phyloP scores from a whole-genome alignment of 208 protist genomes.

The Leptomonas pyrrhocoris region DNA sequence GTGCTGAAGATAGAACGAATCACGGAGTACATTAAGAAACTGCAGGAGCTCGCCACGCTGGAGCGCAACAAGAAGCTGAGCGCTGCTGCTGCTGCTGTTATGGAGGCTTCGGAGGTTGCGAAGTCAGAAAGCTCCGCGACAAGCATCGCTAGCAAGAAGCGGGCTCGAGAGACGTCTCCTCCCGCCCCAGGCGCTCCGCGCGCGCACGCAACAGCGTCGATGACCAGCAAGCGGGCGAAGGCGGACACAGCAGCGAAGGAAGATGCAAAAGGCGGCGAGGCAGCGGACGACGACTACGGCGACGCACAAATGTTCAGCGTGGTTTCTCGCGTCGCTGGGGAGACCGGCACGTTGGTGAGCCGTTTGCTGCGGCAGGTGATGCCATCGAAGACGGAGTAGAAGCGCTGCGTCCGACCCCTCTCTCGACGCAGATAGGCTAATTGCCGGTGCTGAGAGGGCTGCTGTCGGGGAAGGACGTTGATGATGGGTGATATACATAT shows the following conservation, averaged over 20 bases:
- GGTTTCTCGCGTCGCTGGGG: constrained; percentile 40
- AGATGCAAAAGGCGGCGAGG: constrained; percentile 5
- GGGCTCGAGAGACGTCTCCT: neutral
- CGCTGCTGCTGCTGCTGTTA: constrained; percentile 5
- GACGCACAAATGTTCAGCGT: constrained; percentile 61
- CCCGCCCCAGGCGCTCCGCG: neutral
- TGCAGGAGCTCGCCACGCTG: constrained; percentile 77
- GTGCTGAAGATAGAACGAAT: constrained; percentile 87
- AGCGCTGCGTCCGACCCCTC: neutral
- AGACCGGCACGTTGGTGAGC: constrained; percentile 39
- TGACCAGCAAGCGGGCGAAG: constrained; percentile 6
- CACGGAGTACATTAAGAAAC: constrained; percentile 85
- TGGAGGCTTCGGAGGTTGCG: neutral
- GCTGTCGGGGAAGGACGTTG: too few species aligned
- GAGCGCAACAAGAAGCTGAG: constrained; percentile 27
- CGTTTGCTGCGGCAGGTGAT: constrained; percentile 39
- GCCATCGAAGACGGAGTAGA: constrained; percentile 4
- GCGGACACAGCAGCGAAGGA: constrained; percentile 7
- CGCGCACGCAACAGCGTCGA: neutral
- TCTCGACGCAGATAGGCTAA: too few species aligned
- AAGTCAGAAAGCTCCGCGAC: neutral
- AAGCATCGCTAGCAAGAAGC: constrained; percentile 13
- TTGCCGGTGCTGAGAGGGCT: too few species aligned
- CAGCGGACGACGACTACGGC: constrained; percentile 30
- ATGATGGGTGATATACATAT: too few species aligned